Percentiles rank a stretch among this genome's conserved stretches.
phyloP scores from a whole-genome alignment of 768 basidiomycete species.

The Mycena haematopus region DNA sequence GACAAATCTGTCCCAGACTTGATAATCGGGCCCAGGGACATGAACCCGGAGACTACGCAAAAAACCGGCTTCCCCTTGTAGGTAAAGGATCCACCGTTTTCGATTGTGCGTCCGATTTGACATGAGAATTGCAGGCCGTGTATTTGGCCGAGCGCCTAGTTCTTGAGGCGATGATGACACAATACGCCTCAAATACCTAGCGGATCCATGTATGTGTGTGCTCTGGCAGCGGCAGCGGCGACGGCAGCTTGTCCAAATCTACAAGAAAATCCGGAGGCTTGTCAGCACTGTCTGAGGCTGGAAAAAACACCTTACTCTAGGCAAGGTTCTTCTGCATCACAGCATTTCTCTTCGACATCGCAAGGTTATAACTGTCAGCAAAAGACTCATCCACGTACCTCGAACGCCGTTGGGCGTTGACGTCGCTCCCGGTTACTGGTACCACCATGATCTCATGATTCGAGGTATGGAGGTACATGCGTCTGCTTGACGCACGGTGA shows the following conservation, averaged over 20 bases:
- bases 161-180: neutral
- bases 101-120: slow-evolving; percentile 2
- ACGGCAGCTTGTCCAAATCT: too few species aligned
- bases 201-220: too few species aligned
- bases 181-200: neutral
- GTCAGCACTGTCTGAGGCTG: neutral
- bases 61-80: slow-evolving; percentile 25
- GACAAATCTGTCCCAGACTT: slow-evolving; percentile 5
- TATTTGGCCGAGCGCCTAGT: neutral
- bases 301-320: slow-evolving; percentile 1
- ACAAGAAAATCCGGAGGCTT: too few species aligned
- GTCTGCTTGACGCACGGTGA: neutral
- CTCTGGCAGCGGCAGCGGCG: too few species aligned
- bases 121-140: slow-evolving; percentile 7
- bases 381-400: neutral
- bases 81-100: slow-evolving; percentile 1
- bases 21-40: slow-evolving; percentile 19
- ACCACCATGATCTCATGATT: too few species aligned
- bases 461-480: too few species aligned
- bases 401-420: neutral
- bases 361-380: too few species aligned
- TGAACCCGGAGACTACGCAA: slow-evolving; percentile 4
- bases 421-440: too few species aligned
- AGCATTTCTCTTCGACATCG: too few species aligned
- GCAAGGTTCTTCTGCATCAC: neutral